These are phyloP conservation scores for Cladorrhinum sp. DNA, from an alignment of 2,329 filamentous ascomycete genomes.

Conservation along the genomic window DNA sequence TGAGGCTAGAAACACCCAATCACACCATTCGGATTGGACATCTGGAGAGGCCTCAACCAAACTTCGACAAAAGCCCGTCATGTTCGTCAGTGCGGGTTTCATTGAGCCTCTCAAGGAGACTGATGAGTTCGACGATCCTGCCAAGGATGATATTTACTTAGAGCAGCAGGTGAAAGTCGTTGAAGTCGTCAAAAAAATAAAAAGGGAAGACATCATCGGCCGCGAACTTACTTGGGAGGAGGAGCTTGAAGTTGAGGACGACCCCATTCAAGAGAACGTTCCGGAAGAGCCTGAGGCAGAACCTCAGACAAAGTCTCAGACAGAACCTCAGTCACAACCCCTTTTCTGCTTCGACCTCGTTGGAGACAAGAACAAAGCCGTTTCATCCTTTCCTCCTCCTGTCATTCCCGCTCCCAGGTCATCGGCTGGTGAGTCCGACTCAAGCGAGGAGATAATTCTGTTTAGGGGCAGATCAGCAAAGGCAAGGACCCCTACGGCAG, in stretches of 20 bases:
- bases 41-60: constrained; percentile 32
- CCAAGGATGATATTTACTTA: not conserved
- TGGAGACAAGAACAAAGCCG: constrained; percentile 29
- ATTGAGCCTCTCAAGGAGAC: constrained; percentile 47
- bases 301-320: not conserved
- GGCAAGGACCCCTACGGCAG: constrained; percentile 6
- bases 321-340: not conserved
- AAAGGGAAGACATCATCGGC: not conserved
- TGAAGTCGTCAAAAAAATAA: not conserved
- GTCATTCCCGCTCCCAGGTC: constrained; percentile 21
- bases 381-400: constrained; percentile 8
- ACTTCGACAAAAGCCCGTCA: constrained; percentile 48
- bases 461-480: constrained; percentile 45
- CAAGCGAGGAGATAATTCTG: constrained; percentile 71
- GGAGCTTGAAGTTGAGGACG: not conserved
- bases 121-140: constrained; percentile 23
- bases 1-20: constrained; percentile 49
- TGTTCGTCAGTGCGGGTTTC: constrained; percentile 52
- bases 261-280: not conserved
- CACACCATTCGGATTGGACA: constrained; percentile 36
- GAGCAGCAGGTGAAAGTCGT: not conserved
- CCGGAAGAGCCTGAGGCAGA: not conserved
- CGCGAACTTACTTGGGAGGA: not conserved
- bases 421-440: constrained; percentile 40
- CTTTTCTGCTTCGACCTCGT: constrained; percentile 40